Evolutionary conservation across 2,329 filamentous ascomycete species (phyloP).

Genomic region (Aspergillus clavatus): DNA sequence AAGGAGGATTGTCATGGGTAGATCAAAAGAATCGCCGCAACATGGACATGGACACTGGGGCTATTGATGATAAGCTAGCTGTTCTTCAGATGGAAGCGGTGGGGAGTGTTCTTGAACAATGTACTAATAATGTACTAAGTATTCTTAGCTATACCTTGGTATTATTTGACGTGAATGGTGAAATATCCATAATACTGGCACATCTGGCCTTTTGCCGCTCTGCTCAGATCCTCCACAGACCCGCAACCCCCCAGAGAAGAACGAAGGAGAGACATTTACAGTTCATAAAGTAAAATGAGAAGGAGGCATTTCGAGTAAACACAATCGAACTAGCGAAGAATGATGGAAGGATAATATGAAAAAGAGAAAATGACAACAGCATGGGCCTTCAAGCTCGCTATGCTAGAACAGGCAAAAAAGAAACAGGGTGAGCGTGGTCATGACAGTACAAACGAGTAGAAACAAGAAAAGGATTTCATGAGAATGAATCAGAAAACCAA

Average conservation of each 20-base stretch:
- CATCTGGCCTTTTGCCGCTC: neutral
- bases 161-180: neutral
- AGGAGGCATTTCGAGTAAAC: slow-evolving; percentile 5
- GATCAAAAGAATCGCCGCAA: no score
- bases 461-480: slow-evolving; percentile 18
- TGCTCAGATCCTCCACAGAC: neutral
- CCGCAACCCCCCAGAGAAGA: neutral
- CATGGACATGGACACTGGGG: no score
- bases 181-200: neutral
- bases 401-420: slow-evolving; percentile 25
- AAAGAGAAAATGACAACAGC: slow-evolving; percentile 13
- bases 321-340: neutral
- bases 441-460: slow-evolving; percentile 11
- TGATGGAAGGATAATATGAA: slow-evolving; percentile 3
- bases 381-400: slow-evolving; percentile 34
- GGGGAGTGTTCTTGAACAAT: slow-evolving; percentile 5
- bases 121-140: no score
- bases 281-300: neutral
- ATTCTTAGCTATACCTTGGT: neutral
- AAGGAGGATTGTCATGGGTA: no score
- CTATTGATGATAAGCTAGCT: no score
- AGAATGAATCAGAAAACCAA: slow-evolving; percentile 21
- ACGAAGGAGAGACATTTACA: slow-evolving; percentile 1
- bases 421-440: slow-evolving; percentile 4
- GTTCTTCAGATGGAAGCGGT: no score